Base-by-base conservation (phyloP, 2,329 filamentous ascomycete species). In the Stemphylium vesicarium region DNA sequence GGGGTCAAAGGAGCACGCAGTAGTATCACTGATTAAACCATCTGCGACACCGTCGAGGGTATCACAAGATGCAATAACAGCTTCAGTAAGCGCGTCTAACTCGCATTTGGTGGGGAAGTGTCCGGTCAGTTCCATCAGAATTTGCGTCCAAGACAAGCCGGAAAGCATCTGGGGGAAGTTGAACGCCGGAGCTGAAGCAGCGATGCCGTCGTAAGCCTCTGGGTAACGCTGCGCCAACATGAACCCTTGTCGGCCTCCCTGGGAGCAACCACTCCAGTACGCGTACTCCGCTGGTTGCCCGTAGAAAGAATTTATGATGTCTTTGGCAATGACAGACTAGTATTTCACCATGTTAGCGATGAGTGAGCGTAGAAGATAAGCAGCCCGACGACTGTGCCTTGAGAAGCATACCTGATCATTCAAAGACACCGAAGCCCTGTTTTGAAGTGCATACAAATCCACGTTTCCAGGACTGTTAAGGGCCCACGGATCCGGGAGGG, bases 261-360 rank as follows among this genome's bases (percentile, higher is more conserved):
- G 62, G 0, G 73, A 75, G 44, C 74, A 75, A 53, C 66, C 73
- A 29, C 59, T 68, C 53, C 66, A 75, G 50, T 75, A 74, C 8
- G 70, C 73, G 42, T 67, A 72, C 10, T 57, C 45, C 0, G 71
- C 59, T 10, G 52, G 10, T 39, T 59, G 26, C 8, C 72, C 69
- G 44, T 77, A 78, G 51, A 66, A 65, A 62, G 6, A 58, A 31
- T 53, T 57, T 12, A 45, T 48, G 33, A 68, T 57, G 51, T 40
- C 63, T 24, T 48, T 70, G 37, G 44, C 66, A 46, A 48, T 55
- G 37, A 49, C 10, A n/a, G 55, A 50, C 22, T 24, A 24, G 22
- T 3, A 6, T 24, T 24, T 6, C 22, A 24, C 22, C 4, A 24
- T 24, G 22, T 24, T 8, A 24, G 22, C 6, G 22, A 24, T 4